A percentile compares a stretch with the other conserved stretches of the same genome.
Evolutionary conservation across 768 basidiomycete species (phyloP).

Genomic region (Mycena maculata): DNA sequence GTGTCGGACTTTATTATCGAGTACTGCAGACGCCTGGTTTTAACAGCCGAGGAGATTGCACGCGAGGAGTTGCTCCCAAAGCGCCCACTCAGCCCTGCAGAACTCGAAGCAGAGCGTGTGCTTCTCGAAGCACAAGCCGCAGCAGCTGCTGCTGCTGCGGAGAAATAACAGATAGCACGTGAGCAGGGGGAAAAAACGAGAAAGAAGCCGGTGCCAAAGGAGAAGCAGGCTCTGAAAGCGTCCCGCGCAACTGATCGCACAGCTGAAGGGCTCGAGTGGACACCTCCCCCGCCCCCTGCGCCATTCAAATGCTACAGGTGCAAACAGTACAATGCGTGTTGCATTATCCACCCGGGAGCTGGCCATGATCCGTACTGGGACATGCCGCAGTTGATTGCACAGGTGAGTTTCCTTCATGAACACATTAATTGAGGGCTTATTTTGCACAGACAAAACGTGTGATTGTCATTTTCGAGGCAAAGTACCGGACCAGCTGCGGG

Average conservation of each 20-base stretch:
- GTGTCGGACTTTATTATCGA: slow-evolving; percentile 38
- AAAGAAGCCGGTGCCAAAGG: slow-evolving; percentile 7
- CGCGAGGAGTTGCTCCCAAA: slow-evolving; percentile 14
- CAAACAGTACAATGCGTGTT: slow-evolving; percentile 16
- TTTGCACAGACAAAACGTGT: slow-evolving; percentile 13
- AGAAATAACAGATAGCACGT: slow-evolving; percentile 5
- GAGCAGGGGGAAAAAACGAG: slow-evolving; percentile 8
- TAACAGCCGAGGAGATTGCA: slow-evolving; percentile 27
- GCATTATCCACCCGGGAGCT: no score
- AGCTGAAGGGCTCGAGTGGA: no score
- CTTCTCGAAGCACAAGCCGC: slow-evolving; percentile 14
- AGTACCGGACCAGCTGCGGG: slow-evolving; percentile 2
- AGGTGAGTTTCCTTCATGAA: no score
- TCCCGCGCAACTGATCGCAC: slow-evolving; percentile 24
- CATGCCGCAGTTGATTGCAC: no score
- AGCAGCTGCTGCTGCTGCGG: slow-evolving; percentile 12
- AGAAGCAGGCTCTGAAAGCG: slow-evolving; percentile 1
- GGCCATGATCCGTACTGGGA: no score
- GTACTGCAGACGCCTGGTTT: slow-evolving; percentile 26
- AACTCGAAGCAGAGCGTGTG: slow-evolving; percentile 2
- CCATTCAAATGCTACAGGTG: slow-evolving; percentile 21
- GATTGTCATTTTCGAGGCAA: slow-evolving; percentile 33
- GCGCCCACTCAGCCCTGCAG: slow-evolving; percentile 23
- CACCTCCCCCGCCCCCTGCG: slow-evolving; percentile 23
- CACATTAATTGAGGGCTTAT: neutral